phyloP scores from a whole-genome alignment of 345 rosid genomes.

The Lumnitzera littorea region DNA sequence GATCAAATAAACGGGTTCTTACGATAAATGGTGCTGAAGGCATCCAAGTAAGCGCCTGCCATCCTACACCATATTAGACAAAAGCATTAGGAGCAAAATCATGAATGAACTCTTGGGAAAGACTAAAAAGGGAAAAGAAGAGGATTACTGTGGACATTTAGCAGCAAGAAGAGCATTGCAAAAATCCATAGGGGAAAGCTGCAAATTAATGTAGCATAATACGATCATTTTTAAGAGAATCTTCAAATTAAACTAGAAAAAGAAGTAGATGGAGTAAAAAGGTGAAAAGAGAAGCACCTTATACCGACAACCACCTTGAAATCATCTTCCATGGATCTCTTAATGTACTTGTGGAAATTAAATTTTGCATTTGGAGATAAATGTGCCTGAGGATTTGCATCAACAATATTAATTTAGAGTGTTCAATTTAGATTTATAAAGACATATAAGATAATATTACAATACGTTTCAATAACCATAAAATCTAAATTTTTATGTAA shows the following conservation, averaged over 20 bases:
- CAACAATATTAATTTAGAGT: too few species aligned
- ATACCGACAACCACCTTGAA: conserved; percentile 59
- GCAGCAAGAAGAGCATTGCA: conserved; percentile 39
- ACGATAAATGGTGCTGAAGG: conserved; percentile 31
- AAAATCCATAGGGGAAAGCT: conserved; percentile 44
- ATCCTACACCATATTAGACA: conserved; percentile 22
- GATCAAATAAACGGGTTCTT: conserved; percentile 1
- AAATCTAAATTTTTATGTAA: too few species aligned
- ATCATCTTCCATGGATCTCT: conserved; percentile 60
- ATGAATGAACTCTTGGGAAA: not conserved
- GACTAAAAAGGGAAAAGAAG: not conserved
- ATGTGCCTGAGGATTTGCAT: conserved; percentile 33
- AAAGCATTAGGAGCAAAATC: not conserved
- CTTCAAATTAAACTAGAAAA: too few species aligned
- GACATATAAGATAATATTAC: too few species aligned
- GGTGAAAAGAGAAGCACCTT: conserved; percentile 20
- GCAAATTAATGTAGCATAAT: conserved; percentile 4
- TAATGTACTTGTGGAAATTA: conserved; percentile 53
- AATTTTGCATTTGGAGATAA: conserved; percentile 36
- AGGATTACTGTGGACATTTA: conserved; percentile 39
- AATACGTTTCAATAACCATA: too few species aligned
- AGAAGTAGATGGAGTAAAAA: not conserved
- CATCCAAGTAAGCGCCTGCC: conserved; percentile 44
- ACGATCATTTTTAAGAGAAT: not conserved
- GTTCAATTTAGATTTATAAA: too few species aligned